Conservation (phyloP, 75 land plant genomes). For the Chamaecyparis obtusa region DNA sequence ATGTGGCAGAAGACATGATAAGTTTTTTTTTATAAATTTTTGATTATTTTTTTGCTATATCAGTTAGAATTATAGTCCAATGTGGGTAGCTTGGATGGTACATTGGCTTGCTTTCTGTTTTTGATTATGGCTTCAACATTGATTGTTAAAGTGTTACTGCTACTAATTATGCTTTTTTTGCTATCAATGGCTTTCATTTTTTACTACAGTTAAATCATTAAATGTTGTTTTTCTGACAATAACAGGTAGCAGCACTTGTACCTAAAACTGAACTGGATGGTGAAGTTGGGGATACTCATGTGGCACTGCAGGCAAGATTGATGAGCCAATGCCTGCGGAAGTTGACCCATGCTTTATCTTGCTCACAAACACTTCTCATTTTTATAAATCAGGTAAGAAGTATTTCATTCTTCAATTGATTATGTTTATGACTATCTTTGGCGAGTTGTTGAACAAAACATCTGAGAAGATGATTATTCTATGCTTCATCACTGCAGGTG, state of each 20-base stretch:
- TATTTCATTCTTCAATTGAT: neutral
- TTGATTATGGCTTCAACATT: neutral
- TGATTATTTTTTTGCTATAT: neutral
- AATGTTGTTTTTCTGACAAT: neutral
- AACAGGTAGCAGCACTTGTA: slow-evolving; percentile 94
- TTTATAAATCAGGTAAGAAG: slow-evolving; percentile 84
- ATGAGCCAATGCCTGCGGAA: slow-evolving; percentile 98
- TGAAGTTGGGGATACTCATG: slow-evolving; percentile 95
- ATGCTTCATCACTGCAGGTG: slow-evolving; percentile 38
- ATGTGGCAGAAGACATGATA: neutral
- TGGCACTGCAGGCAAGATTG: slow-evolving; percentile 95
- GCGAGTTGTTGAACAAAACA: neutral
- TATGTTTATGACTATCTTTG: neutral
- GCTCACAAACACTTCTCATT: slow-evolving; percentile 73
- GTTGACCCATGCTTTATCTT: slow-evolving; percentile 82
- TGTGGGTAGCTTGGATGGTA: neutral
- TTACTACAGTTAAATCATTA: neutral
- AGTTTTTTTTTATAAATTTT: neutral
- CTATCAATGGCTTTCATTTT: neutral
- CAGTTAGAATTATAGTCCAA: neutral
- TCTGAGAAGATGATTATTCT: neutral
- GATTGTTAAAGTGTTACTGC: neutral
- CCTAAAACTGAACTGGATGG: slow-evolving; percentile 96
- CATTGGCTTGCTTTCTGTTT: neutral
- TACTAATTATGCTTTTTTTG: neutral